Evolutionary conservation across 2,329 filamentous ascomycete genomes (phyloP).

Genomic region (Hymenoscyphus fraxineus): DNA sequence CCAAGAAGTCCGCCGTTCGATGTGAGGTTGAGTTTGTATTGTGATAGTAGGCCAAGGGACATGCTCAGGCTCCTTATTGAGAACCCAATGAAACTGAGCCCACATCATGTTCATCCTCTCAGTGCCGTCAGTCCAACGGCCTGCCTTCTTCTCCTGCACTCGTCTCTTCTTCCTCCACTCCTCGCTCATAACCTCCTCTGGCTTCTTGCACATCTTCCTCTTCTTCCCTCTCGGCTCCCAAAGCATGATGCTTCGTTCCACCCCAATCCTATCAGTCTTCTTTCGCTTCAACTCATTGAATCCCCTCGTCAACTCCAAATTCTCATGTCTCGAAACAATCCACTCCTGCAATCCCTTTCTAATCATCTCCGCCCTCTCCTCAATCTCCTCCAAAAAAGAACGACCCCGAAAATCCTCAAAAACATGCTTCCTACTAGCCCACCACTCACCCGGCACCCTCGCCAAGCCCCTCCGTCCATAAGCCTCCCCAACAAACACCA

Average conservation of each 20-base stretch:
- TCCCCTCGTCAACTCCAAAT: not conserved
- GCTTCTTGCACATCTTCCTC: not conserved
- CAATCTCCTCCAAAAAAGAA: slow-evolving; percentile 15
- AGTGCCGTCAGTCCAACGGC: slow-evolving; percentile 27
- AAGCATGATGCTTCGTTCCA: not conserved
- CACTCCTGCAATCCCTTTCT: slow-evolving; percentile 5
- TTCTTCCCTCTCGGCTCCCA: not conserved
- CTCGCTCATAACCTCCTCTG: slow-evolving; percentile 18
- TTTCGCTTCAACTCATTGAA: slow-evolving; percentile 3
- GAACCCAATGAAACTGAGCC: slow-evolving; percentile 27
- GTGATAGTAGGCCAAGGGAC: not conserved
- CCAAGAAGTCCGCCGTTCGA: not conserved
- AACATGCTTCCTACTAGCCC: slow-evolving; percentile 15
- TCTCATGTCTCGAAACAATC: slow-evolving; percentile 4
- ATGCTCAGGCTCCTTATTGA: slow-evolving; percentile 14
- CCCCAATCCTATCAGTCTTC: not conserved
- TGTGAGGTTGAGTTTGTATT: not conserved
- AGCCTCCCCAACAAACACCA: slow-evolving; percentile 19
- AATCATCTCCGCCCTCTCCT: slow-evolving; percentile 7
- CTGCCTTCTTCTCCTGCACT: slow-evolving; percentile 26
- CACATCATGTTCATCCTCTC: slow-evolving; percentile 22
- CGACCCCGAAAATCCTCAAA: slow-evolving; percentile 15
- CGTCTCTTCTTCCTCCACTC: slow-evolving; percentile 20
- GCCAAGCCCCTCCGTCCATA: slow-evolving; percentile 9
- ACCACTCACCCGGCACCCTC: slow-evolving; percentile 20